Conservation (phyloP, 768 basidiomycete genomes). For the Saitozyma podzolica region DNA sequence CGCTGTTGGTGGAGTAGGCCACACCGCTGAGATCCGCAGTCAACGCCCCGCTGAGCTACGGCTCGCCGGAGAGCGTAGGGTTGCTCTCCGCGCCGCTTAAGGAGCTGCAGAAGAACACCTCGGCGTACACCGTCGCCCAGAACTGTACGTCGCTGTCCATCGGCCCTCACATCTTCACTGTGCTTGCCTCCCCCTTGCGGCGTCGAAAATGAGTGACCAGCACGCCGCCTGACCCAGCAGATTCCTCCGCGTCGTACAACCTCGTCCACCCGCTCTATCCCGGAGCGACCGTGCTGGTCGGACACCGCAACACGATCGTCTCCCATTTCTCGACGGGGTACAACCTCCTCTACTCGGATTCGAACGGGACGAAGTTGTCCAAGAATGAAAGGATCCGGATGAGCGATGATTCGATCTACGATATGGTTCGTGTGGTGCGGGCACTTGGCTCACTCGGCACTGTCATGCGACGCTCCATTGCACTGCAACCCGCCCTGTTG, state of each 20-base stretch:
- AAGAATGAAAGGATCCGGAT: conserved; percentile 6
- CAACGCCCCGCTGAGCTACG: conserved; percentile 9
- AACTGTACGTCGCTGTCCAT: conserved; percentile 9
- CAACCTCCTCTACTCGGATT: conserved; percentile 14
- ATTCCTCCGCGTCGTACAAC: conserved; percentile 6
- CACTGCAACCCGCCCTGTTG: not conserved
- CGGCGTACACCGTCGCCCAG: conserved; percentile 2
- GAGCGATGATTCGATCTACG: conserved; percentile 9
- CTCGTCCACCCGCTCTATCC: conserved; percentile 15
- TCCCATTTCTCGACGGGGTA: conserved; percentile 10
- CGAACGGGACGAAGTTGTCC: conserved; percentile 10
- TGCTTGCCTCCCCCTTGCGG: too few relatives aligned
- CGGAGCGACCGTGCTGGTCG: conserved; percentile 10
- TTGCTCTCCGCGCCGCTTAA: conserved; percentile 7
- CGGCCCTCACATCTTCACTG: not conserved
- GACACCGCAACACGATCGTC: conserved; percentile 13
- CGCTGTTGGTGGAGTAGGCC: not conserved
- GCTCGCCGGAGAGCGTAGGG: conserved; percentile 6
- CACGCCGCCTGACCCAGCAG: not conserved
- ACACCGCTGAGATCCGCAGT: not conserved
- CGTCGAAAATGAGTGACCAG: not conserved
- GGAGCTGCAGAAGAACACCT: conserved; percentile 9
- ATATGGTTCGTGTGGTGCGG: not conserved
- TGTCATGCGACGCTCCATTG: not conserved
- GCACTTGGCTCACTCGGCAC: not conserved